Conservation (phyloP, 441 rosid species). For the Gossypium gossypioides region DNA sequence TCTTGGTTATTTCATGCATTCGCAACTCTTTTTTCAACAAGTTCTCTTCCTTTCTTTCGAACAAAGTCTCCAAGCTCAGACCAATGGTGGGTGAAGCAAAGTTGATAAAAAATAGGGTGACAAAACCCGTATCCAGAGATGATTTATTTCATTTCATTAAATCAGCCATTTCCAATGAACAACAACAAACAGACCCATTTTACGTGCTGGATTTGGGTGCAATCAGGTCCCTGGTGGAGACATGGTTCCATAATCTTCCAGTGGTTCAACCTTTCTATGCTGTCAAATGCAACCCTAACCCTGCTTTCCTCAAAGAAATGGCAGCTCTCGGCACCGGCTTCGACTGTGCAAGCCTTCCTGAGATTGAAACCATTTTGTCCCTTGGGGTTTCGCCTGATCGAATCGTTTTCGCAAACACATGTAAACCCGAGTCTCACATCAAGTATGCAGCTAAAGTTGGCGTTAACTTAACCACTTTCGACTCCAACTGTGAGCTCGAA, state of each 20-base stretch:
- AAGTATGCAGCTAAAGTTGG: slow-evolving; percentile 26
- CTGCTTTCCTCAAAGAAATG: slow-evolving; percentile 17
- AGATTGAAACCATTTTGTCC: slow-evolving; percentile 25
- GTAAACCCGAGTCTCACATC: slow-evolving; percentile 27
- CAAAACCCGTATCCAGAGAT: background rate
- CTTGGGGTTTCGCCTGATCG: slow-evolving; percentile 29
- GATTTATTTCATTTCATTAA: background rate
- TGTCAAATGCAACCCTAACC: slow-evolving; percentile 34
- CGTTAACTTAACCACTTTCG: slow-evolving; percentile 29
- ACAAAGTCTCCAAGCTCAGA: background rate
- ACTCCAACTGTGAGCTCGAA: slow-evolving; percentile 18
- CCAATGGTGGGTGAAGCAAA: background rate
- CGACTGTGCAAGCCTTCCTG: slow-evolving; percentile 29
- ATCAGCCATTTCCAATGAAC: background rate
- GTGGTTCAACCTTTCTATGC: slow-evolving; percentile 29
- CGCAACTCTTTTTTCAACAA: background rate
- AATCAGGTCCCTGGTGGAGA: slow-evolving; percentile 7
- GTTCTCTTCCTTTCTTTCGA: background rate
- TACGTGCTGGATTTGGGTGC: slow-evolving; percentile 28
- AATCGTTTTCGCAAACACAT: slow-evolving; percentile 28
- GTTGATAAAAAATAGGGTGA: background rate
- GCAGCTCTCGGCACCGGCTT: slow-evolving; percentile 26
- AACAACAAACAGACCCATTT: slow-evolving; percentile 19
- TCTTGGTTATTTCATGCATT: background rate
- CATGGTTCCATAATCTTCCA: slow-evolving; percentile 23